Evolutionary conservation across 768 basidiomycete genomes (phyloP), one percentile per base, ranked within the genome.

Genomic region (Lepiota venenata): DNA sequence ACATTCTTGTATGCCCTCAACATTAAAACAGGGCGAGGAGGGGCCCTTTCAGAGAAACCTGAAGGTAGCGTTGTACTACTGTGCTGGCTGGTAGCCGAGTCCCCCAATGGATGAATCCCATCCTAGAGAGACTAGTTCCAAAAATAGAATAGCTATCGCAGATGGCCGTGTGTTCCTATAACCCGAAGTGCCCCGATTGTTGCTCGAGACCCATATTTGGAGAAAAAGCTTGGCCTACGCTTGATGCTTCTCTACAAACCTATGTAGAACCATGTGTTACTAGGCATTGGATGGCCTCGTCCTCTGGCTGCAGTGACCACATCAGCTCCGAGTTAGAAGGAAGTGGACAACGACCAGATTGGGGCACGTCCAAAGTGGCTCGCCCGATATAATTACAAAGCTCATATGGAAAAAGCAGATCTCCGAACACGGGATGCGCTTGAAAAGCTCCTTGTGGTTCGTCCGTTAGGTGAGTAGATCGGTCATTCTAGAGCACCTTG

Each of bases 271-370:
- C 60, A 39, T 59, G 55, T 2, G 49, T 48, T 11, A 63, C 41
- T 10, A 44, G 42, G 2, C 55, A 32, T 25, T 53, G 54, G 14
- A 57, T 18, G 14, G 21, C 37, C 14, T 47, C 46, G 12, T 48
- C 56, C 14, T 18, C 32, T 18, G 39, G 38, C 18, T 40, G 15
- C 6, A 25, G 58, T 22, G n/a, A 49, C 35, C 15, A n/a, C 32
- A 21, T 32, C 32, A 55, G 46, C 2, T 58, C 63, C 9, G 49
- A 29, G 32, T 58, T 53, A 62, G 62, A 12, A 50, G 56, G 36
- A 63, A 62, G 20, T 61, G 58, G n/a, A 63, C 50, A 12, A 56
- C 53, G 2, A 58, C 47, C 29, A 63, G 35, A 39, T 62, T 59
- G 5, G 59, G 53, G 15, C 52, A 58, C 10, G 55, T 29, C 3